Base-by-base conservation (phyloP, 2,329 filamentous ascomycete genomes). In the Nemania sp. region DNA sequence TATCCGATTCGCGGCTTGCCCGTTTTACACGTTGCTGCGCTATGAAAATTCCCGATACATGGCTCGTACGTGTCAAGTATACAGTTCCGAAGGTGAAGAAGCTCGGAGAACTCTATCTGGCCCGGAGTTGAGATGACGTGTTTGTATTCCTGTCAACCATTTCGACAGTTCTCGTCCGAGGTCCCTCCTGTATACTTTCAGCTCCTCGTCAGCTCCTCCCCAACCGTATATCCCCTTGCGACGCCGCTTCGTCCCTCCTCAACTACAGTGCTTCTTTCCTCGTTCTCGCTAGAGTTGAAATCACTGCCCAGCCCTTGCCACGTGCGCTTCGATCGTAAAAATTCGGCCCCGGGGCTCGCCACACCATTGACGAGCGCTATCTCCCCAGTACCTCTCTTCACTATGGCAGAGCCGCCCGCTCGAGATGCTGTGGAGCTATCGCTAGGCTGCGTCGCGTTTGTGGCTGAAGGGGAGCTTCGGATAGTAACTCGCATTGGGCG, bases 241-340 rank as follows among this genome's bases (percentile, higher is more conserved):
- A 98, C 87, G 15, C 95, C 95, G 66, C 88, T 90, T 65, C 92
- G 85, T 1, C 95, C 95, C 76, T 97, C 88, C 72, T 97, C 92
- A 59, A 99, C 84, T 17, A 85, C 74, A 1, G 90, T 88, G 57
- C 90, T 79, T n/a, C 79, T 77, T 54, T 66, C 63, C 10, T 65
- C 66, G 18, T 85, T 81, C 13, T 78, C 85, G 1, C 25, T 29
- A 3, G 57, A 65, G 76, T 83, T 81, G 69, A 92, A 96, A 73
- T 99, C 95, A 63, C 87, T 96, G 0, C 95, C 95, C 21, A 99
- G 77, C 0, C 95, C 95, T 71, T 90, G 90, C 95, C 95, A 99
- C 3, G 91, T 96, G 58, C 95, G 80, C 69, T 93, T 86, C 3
- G 89, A 90, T 34, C 89, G 85, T 64, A 99, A 78, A 68, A 86